phyloP scores from a whole-genome alignment of 2,329 filamentous ascomycete species.

The Nakataea oryzae region DNA sequence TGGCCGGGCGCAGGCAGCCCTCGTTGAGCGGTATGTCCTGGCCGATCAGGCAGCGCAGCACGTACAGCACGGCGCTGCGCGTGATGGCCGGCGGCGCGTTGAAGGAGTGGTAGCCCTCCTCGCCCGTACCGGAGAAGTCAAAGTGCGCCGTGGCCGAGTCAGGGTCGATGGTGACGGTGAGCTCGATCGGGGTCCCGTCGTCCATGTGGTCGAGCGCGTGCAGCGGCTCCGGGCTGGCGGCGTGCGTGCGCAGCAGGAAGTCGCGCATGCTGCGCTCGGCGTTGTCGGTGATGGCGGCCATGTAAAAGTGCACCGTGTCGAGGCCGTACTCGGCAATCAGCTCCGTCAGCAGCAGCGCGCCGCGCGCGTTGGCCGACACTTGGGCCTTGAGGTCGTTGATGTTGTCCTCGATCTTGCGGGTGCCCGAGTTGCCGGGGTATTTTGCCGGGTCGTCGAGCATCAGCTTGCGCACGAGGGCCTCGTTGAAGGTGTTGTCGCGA shows the following conservation, averaged over 20 bases:
- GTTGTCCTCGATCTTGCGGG: conserved; percentile 71
- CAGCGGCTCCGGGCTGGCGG: conserved; percentile 50
- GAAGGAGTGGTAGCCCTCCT: conserved; percentile 66
- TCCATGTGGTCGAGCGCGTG: conserved; percentile 77
- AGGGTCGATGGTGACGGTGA: conserved; percentile 62
- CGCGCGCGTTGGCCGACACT: conserved; percentile 78
- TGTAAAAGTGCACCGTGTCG: conserved; percentile 70
- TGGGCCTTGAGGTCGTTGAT: conserved; percentile 81
- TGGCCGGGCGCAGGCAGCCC: conserved; percentile 69
- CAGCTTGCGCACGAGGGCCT: conserved; percentile 38
- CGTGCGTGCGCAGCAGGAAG: conserved; percentile 52
- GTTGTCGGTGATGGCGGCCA: conserved; percentile 73
- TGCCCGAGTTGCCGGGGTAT: conserved; percentile 67
- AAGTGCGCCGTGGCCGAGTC: conserved; percentile 68
- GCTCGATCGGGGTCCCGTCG: conserved; percentile 67
- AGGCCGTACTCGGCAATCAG: conserved; percentile 72
- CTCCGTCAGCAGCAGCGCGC: conserved; percentile 64
- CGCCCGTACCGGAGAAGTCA: conserved; percentile 65
- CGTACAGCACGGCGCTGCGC: conserved; percentile 76
- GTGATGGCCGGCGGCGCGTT: conserved; percentile 72
- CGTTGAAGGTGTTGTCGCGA: conserved; percentile 67
- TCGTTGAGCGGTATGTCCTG: conserved; percentile 82
- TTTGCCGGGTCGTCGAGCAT: conserved; percentile 50
- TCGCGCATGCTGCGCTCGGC: conserved; percentile 65
- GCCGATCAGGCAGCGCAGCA: conserved; percentile 67